Percentiles rank a stretch among this genome's conserved stretches.
Conservation (phyloP, 331 rosid genomes). For the Rosa hybrid region DNA sequence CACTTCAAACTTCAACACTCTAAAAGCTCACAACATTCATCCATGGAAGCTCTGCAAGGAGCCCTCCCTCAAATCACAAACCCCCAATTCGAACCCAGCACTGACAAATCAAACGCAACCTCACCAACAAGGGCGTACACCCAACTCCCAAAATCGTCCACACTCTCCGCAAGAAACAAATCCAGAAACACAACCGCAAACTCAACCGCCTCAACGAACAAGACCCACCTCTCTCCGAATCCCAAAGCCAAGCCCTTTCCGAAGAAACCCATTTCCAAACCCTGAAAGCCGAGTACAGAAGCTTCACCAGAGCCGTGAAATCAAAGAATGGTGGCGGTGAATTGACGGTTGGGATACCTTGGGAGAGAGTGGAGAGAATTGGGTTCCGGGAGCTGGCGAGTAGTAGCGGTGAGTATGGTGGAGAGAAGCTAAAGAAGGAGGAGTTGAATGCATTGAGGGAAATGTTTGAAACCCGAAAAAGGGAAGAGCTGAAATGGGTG, state of each 20-base stretch:
- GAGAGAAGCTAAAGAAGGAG: constrained; percentile 62
- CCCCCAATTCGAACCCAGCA: constrained; percentile 64
- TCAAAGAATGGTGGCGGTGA: constrained; percentile 3
- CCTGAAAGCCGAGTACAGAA: constrained; percentile 53
- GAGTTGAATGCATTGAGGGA: constrained; percentile 60
- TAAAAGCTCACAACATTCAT: not conserved
- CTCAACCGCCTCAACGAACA: constrained; percentile 37
- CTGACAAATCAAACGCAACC: constrained; percentile 54
- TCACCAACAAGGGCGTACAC: constrained; percentile 49
- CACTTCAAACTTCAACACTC: too few species aligned
- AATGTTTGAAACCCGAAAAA: constrained; percentile 62
- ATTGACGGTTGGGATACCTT: constrained; percentile 65
- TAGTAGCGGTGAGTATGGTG: constrained; percentile 33
- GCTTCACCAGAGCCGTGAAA: constrained; percentile 49
- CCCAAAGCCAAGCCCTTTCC: constrained; percentile 41
- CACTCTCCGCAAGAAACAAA: constrained; percentile 76
- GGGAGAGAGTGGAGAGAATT: constrained; percentile 59
- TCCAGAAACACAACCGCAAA: constrained; percentile 76
- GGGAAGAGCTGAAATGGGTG: constrained; percentile 66
- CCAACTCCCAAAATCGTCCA: constrained; percentile 83
- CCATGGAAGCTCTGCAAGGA: constrained; percentile 63
- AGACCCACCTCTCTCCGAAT: constrained; percentile 40
- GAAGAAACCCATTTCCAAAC: constrained; percentile 57
- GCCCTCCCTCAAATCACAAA: constrained; percentile 14
- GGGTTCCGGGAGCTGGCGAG: constrained; percentile 48